Percentiles rank a stretch among this genome's conserved stretches.
phyloP scores from a whole-genome alignment of 1,139 yeast species.

The Diutina scorzettiae region DNA sequence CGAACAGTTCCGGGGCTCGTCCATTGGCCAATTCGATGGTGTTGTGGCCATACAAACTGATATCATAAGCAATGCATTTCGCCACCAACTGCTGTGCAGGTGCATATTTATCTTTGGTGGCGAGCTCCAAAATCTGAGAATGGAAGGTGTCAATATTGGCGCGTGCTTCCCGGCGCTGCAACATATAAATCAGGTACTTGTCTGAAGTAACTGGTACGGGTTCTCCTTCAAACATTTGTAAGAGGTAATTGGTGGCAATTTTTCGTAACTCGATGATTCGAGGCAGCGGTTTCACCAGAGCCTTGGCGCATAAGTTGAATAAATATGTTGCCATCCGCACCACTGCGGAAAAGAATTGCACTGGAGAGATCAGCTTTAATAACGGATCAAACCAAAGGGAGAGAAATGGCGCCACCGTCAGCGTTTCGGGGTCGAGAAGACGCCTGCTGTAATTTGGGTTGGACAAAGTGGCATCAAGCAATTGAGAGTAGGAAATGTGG shows the following conservation, averaged over 20 bases:
- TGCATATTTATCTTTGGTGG: background rate
- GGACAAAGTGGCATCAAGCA: slow-evolving; percentile 40
- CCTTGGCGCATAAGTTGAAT: background rate
- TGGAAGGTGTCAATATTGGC: slow-evolving; percentile 1
- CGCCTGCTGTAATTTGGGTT: slow-evolving; percentile 9
- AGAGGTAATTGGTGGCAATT: background rate
- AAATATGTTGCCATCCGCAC: slow-evolving; percentile 11
- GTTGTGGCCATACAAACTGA: background rate
- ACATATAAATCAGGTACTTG: background rate
- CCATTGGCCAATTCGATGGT: background rate
- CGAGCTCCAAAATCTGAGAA: background rate
- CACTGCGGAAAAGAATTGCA: slow-evolving; percentile 21
- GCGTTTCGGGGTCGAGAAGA: slow-evolving; percentile 8
- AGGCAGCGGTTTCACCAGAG: background rate
- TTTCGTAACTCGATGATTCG: background rate
- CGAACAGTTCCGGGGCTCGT: background rate
- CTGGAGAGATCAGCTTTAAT: slow-evolving; percentile 1
- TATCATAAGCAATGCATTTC: background rate
- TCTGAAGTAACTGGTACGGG: background rate
- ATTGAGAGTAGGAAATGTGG: slow-evolving; percentile 33
- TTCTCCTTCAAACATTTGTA: background rate
- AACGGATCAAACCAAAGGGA: background rate
- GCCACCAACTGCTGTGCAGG: background rate
- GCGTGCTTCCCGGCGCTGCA: background rate
- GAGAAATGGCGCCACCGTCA: background rate